Percentiles rank a stretch among this genome's conserved stretches.
Conservation (phyloP, 495 filamentous ascomycete species). For the Aspergillus asperescens region DNA sequence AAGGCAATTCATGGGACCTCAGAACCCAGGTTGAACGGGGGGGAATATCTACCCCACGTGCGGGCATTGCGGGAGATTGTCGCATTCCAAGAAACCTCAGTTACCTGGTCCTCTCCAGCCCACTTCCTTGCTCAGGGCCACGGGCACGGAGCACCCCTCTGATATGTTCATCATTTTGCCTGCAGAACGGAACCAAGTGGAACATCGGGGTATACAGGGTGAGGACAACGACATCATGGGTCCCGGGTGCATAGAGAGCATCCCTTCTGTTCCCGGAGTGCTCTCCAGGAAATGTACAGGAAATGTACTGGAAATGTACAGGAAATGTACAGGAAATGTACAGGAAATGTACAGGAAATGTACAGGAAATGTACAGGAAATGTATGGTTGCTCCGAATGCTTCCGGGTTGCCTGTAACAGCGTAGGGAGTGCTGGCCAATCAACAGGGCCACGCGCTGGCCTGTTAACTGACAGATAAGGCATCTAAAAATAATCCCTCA, state of each 20-base stretch:
- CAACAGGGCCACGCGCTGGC: constrained; percentile 20
- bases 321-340: no score
- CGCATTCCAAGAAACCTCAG: constrained; percentile 10
- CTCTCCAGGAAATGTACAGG: no score
- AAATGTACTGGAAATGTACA: no score
- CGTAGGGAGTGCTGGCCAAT: constrained; percentile 20
- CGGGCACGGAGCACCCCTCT: constrained; percentile 12
- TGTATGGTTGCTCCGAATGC: constrained; percentile 19
- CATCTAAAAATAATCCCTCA: constrained; percentile 12
- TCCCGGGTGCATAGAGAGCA: no score
- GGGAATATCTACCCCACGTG: constrained; percentile 10
- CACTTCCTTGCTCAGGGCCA: no score
- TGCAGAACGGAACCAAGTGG: constrained; percentile 8
- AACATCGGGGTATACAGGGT: no score
- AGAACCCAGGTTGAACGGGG: no score
- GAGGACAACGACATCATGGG: constrained; percentile 1
- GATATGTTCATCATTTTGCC: constrained; percentile 12
- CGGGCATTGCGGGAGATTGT: constrained; percentile 9
- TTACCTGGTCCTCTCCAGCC: no score
- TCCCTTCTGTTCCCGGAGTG: no score
- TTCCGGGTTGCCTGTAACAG: constrained; percentile 18
- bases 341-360: no score
- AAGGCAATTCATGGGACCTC: no score
- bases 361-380: no score
- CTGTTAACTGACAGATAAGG: background rate